phyloP scores from a whole-genome alignment of 2,329 filamentous ascomycete species.

The Monilinia vaccinii-corymbosi region DNA sequence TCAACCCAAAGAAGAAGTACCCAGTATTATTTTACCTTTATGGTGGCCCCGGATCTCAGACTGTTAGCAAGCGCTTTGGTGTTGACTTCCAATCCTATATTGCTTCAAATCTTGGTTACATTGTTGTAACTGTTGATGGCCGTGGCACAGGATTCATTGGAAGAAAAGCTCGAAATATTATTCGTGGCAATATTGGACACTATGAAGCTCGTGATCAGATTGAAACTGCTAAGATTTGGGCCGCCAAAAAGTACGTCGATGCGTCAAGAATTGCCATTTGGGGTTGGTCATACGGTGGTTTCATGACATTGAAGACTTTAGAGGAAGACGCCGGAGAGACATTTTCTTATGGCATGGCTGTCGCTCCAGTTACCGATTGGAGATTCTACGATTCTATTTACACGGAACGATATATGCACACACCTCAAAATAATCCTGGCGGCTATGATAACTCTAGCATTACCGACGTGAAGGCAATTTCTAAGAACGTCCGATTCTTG shows the following conservation, averaged over 20 bases:
- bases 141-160: slow-evolving; percentile 88
- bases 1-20: slow-evolving; percentile 74
- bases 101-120: slow-evolving; percentile 76
- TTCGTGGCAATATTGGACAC: slow-evolving; percentile 75
- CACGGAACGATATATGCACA: slow-evolving; percentile 96
- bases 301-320: slow-evolving; percentile 88
- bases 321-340: slow-evolving; percentile 83
- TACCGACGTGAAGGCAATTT: slow-evolving; percentile 62
- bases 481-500: slow-evolving; percentile 74
- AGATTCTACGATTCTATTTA: slow-evolving; percentile 90
- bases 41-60: slow-evolving; percentile 88
- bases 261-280: slow-evolving; percentile 78
- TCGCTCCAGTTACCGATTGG: slow-evolving; percentile 98
- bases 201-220: slow-evolving; percentile 90
- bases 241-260: slow-evolving; percentile 74
- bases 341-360: slow-evolving; percentile 95
- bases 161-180: slow-evolving; percentile 69
- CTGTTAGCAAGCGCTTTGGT: slow-evolving; percentile 67
- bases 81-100: slow-evolving; percentile 90
- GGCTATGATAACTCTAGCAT: slow-evolving; percentile 75
- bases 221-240: slow-evolving; percentile 77
- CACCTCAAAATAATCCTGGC: slow-evolving; percentile 66
- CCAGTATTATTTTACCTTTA: slow-evolving; percentile 94
- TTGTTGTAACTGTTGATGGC: slow-evolving; percentile 91
- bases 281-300: slow-evolving; percentile 98